Conservation (phyloP, 2,329 filamentous ascomycete species). For the Hypoxylon sp. region DNA sequence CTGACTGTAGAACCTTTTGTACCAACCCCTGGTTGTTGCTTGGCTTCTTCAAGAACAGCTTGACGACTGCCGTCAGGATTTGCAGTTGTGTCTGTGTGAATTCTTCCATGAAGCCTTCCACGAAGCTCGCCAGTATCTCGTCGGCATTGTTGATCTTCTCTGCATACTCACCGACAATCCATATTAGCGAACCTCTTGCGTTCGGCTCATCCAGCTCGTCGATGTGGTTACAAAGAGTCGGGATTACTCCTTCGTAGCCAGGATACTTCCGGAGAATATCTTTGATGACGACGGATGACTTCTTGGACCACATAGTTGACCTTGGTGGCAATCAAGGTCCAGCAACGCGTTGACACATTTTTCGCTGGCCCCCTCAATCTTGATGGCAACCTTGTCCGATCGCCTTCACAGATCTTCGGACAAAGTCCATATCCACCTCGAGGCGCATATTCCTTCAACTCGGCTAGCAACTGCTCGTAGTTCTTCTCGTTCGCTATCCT, state of each 20-base stretch:
- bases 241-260: slow-evolving; percentile 97
- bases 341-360: slow-evolving; percentile 94
- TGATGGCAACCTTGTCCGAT: slow-evolving; percentile 98
- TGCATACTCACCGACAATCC: slow-evolving; percentile 98
- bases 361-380: slow-evolving; percentile 94
- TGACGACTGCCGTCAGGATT: slow-evolving; percentile 95
- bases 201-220: slow-evolving; percentile 96
- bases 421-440: slow-evolving; percentile 99
- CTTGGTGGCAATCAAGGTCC: slow-evolving; percentile 94
- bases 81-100: slow-evolving; percentile 99
- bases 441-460: slow-evolving; percentile 97
- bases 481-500: slow-evolving; percentile 98
- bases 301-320: slow-evolving; percentile 99
- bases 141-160: slow-evolving; percentile 99
- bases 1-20: slow-evolving; percentile 90
- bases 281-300: slow-evolving; percentile 97
- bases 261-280: slow-evolving; percentile 98
- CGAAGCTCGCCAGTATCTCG: slow-evolving; percentile 89
- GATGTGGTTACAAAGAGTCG: slow-evolving; percentile 93
- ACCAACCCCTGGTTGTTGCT: slow-evolving; percentile 90
- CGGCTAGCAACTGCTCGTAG: slow-evolving; percentile 90
- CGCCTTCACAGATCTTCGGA: slow-evolving; percentile 89
- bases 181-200: slow-evolving; percentile 89
- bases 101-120: slow-evolving; percentile 94
- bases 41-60: slow-evolving; percentile 96